A percentile compares a stretch with the other conserved stretches of the same genome.
Conservation (phyloP, 2,329 filamentous ascomycete species). For the Aspergillus hortae region DNA sequence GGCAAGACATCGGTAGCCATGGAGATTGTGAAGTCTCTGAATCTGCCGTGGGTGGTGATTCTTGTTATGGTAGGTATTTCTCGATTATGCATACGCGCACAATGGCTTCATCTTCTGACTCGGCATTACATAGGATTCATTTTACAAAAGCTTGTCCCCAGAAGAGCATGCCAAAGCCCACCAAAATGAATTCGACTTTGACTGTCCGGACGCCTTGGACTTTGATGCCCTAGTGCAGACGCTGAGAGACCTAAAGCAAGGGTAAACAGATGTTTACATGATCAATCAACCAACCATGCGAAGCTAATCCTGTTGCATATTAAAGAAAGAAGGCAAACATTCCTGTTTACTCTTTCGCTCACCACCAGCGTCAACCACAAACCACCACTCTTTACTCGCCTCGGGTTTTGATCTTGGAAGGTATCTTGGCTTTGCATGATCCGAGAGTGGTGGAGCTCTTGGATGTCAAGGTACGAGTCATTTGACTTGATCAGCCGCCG, state of each 20-base stretch:
- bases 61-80: conserved; percentile 72
- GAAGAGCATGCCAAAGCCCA: conserved; percentile 81
- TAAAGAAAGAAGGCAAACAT: conserved; percentile 65
- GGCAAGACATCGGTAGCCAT: conserved; percentile 92
- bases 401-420: conserved; percentile 91
- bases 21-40: conserved; percentile 84
- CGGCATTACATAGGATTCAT: conserved; percentile 69
- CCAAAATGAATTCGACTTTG: conserved; percentile 90
- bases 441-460: conserved; percentile 77
- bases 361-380: conserved; percentile 74
- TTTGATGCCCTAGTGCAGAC: conserved; percentile 83
- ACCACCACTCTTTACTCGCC: conserved; percentile 93
- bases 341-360: conserved; percentile 90
- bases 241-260: conserved; percentile 80
- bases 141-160: conserved; percentile 83
- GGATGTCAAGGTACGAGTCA: conserved; percentile 70
- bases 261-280: conserved; percentile 52
- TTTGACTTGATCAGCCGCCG: background rate
- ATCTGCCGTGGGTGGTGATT: conserved; percentile 96
- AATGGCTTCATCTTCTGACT: conserved; percentile 13
- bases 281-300: background rate
- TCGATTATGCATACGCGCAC: conserved; percentile 1
- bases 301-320: conserved; percentile 11
- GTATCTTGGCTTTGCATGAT: conserved; percentile 93
- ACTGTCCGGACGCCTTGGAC: conserved; percentile 89